Evolutionary conservation across 1,284 basidiomycete genomes (phyloP), one percentile per base, ranked within the genome.

Genomic region (Phylloboletellus chloephorus): DNA sequence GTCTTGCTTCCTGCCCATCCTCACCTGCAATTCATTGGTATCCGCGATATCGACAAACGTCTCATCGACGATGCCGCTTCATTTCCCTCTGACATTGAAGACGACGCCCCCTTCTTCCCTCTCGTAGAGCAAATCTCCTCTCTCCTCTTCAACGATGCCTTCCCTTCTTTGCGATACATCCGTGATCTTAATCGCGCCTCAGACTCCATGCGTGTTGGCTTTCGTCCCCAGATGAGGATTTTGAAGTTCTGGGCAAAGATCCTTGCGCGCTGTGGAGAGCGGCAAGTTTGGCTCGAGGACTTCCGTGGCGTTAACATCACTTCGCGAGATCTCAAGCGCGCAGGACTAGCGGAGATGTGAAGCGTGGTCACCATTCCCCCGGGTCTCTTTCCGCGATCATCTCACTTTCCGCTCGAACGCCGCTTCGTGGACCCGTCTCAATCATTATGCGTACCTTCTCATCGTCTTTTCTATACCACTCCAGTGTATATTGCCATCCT

Each of bases 41-140:
- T 86, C 41, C 70, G 81, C 20, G 82, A 81, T 51, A 76, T 86
- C 53, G 77, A 83, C 56, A 72, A 73, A 47, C 69, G 82, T 39
- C 63, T 85, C 33, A 60, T 51, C 53, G 67, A 68, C 23, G 68
- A 67, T 29, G 64, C 68, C 11, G 47, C 51, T 2, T 54, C 54
- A 15, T 61, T 63, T 37, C 56, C 60, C 1, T 52, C 48, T 5
- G 54, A 58, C 36, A 54, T 59, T 8, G 59, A 54, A 48, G 59
- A 58, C 24, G 65, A 68, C 28, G 65, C 71, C 30, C 71, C 74
- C 11, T 83, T 80, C 56, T 86, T 85, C 58, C 71, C 73, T 51
- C 67, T 86, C 29, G 64, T 69, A 21, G 76, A 81, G 58, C 82
- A 86, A 58, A 66, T 86, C 35, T 71, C 69, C 30, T 76, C 72